Conservation (phyloP, 176 grass and related monocot genomes). For the Bonia amplexicaulis region DNA sequence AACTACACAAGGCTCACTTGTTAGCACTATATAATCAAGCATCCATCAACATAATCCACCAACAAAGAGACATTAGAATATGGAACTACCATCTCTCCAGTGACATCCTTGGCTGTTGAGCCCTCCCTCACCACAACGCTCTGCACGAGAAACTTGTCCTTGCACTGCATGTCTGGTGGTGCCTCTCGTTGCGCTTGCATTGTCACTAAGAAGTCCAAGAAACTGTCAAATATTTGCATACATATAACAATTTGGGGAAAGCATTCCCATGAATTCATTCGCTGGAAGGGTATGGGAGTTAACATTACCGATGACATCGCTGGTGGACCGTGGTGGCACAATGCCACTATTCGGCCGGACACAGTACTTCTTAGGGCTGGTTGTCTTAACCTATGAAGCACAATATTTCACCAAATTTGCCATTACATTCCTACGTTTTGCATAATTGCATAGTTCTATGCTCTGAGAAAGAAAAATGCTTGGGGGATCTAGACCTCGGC, state of each 20-base stretch:
- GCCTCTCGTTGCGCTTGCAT: slow-evolving; percentile 82
- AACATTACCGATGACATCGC: slow-evolving; percentile 65
- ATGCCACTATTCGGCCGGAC: slow-evolving; percentile 82
- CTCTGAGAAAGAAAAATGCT: background rate
- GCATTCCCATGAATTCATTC: background rate
- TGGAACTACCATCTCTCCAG: slow-evolving; percentile 62
- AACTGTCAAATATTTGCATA: background rate
- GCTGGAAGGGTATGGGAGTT: background rate
- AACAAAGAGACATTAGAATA: background rate
- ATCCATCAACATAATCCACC: background rate
- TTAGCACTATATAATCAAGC: slow-evolving; percentile 13
- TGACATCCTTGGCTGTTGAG: slow-evolving; percentile 52
- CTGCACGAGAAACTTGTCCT: slow-evolving; percentile 94
- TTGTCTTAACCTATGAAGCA: slow-evolving; percentile 82
- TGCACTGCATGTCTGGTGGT: slow-evolving; percentile 73
- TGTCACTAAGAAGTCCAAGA: slow-evolving; percentile 49
- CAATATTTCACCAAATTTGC: slow-evolving; percentile 12
- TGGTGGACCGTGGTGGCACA: slow-evolving; percentile 63
- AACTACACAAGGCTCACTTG: slow-evolving; percentile 51
- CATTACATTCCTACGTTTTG: background rate
- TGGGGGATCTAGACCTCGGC: background rate
- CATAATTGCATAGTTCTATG: background rate
- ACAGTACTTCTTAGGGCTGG: slow-evolving; percentile 93
- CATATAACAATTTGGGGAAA: background rate
- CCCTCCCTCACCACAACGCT: slow-evolving; percentile 54